These are phyloP conservation scores for Termitomyces sp. DNA, from an alignment of 768 basidiomycete species.

Conservation along the genomic window DNA sequence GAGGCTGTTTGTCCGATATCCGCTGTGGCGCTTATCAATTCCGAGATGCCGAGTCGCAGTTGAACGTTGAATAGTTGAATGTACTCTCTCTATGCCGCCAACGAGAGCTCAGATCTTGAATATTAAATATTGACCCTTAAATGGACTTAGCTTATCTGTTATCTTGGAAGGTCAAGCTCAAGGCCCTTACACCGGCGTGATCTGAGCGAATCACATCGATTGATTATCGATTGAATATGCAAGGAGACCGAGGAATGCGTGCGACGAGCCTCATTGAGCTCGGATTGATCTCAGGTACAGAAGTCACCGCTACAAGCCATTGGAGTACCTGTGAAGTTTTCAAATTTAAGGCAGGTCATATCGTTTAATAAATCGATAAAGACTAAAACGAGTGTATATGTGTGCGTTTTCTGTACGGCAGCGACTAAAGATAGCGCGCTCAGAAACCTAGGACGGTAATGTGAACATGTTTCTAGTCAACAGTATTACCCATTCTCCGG, in stretches of 20 bases:
- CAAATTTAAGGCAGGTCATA: background rate
- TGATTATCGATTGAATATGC: background rate
- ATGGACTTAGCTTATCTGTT: too few relatives aligned
- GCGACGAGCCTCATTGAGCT: background rate
- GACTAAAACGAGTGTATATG: background rate
- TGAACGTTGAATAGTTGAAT: too few relatives aligned
- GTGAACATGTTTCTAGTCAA: background rate
- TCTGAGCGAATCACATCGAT: background rate
- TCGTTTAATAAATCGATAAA: background rate
- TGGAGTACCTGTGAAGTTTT: background rate
- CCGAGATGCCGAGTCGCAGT: too few relatives aligned
- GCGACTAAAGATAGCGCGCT: background rate
- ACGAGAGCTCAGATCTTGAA: too few relatives aligned
- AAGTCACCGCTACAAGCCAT: too few relatives aligned
- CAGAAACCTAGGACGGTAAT: background rate
- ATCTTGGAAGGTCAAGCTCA: too few relatives aligned
- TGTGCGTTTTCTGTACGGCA: background rate
- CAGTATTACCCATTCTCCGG: constrained; percentile 17
- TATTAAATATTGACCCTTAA: too few relatives aligned
- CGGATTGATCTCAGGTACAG: background rate
- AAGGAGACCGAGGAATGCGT: background rate
- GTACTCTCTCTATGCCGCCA: too few relatives aligned
- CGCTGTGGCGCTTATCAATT: too few relatives aligned
- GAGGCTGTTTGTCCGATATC: too few relatives aligned
- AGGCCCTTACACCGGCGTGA: too few relatives aligned